phyloP scores from a whole-genome alignment of 345 rosid genomes.

The Viola odorata region DNA sequence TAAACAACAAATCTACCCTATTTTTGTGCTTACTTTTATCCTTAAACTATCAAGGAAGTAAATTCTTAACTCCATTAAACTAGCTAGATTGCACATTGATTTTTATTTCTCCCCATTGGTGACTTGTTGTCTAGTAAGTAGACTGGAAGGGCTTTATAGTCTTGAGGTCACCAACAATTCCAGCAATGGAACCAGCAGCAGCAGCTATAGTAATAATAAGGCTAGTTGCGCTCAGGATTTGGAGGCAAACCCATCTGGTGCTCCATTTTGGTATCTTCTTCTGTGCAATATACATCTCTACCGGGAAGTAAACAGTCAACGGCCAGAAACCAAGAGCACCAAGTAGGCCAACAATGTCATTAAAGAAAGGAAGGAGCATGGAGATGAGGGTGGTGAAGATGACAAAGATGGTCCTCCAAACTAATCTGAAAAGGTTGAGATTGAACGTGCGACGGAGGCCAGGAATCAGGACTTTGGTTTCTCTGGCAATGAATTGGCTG shows the following conservation, averaged over 20 bases:
- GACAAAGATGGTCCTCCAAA: slow-evolving; percentile 81
- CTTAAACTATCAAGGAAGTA: no score
- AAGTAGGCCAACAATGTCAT: slow-evolving; percentile 66
- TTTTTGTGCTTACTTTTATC: no score
- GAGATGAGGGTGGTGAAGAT: slow-evolving; percentile 57
- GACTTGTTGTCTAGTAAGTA: slow-evolving; percentile 20
- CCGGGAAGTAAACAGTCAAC: slow-evolving; percentile 26
- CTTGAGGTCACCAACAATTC: slow-evolving; percentile 52
- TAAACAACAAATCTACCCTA: no score
- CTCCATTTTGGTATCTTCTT: slow-evolving; percentile 70
- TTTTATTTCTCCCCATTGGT: no score
- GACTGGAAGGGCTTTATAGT: slow-evolving; percentile 58
- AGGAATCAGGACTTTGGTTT: slow-evolving; percentile 42
- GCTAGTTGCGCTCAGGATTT: slow-evolving; percentile 63
- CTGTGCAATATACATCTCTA: slow-evolving; percentile 80
- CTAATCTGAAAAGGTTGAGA: slow-evolving; percentile 64
- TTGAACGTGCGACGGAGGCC: slow-evolving; percentile 35
- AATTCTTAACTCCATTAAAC: no score
- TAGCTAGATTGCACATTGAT: no score
- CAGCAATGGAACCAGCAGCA: slow-evolving; percentile 74
- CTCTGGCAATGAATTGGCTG: slow-evolving; percentile 51
- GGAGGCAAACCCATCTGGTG: slow-evolving; percentile 67
- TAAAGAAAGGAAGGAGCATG: slow-evolving; percentile 85
- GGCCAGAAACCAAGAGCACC: slow-evolving; percentile 93
- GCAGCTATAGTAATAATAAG: slow-evolving; percentile 65